phyloP scores from a whole-genome alignment of 257 asterid genomes.

The Solanum sitiens region DNA sequence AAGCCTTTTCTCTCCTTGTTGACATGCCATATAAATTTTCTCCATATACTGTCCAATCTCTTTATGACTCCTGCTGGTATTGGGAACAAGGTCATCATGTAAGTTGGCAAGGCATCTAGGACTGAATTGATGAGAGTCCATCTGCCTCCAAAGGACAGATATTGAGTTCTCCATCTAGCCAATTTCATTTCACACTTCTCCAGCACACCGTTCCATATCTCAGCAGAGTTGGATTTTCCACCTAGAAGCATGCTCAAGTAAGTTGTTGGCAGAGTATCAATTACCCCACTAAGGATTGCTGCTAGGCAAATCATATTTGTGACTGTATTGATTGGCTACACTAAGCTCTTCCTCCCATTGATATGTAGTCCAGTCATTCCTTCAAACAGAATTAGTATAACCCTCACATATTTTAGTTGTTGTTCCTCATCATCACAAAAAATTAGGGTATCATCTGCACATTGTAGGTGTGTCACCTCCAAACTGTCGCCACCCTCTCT shows the following conservation, averaged over 20 bases:
- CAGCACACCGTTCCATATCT: not conserved
- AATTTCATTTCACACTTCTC: not conserved
- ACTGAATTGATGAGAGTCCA: not conserved
- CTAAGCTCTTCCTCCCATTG: not conserved
- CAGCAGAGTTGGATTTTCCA: not conserved
- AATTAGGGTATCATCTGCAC: not conserved
- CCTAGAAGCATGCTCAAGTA: not conserved
- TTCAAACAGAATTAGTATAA: not conserved
- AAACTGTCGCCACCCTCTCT: not conserved
- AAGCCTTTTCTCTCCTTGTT: not conserved
- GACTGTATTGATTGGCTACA: not conserved
- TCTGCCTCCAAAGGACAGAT: not conserved
- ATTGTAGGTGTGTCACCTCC: not conserved
- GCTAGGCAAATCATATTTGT: not conserved
- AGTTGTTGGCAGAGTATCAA: not conserved
- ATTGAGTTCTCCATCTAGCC: not conserved
- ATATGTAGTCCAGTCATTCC: not conserved
- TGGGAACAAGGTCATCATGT: not conserved
- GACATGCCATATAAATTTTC: not conserved
- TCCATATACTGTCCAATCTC: not conserved
- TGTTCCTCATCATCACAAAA: not conserved
- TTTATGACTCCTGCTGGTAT: not conserved
- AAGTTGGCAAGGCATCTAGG: not conserved
- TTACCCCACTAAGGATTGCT: not conserved
- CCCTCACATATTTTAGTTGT: not conserved